A percentile compares a stretch with the other conserved stretches of the same genome.
Evolutionary conservation across 345 rosid species (phyloP).

Genomic region (Eucalyptus virginea): DNA sequence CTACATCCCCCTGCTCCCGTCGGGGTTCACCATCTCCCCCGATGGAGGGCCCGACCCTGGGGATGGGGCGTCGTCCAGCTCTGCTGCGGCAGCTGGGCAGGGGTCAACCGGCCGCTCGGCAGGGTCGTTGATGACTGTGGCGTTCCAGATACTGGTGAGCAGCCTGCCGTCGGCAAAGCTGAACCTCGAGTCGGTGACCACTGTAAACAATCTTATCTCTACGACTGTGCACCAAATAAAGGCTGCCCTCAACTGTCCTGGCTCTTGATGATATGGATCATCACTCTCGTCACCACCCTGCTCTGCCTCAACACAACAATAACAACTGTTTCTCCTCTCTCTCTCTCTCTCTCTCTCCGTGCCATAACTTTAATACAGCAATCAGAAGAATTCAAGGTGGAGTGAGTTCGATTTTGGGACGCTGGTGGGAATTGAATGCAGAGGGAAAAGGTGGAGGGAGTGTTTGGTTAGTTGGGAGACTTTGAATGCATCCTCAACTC

Average conservation of each 20-base stretch:
- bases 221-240: slow-evolving; percentile 91
- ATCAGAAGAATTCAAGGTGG: slow-evolving; percentile 1
- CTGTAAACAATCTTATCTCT: slow-evolving; percentile 80
- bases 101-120: background rate
- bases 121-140: slow-evolving; percentile 64
- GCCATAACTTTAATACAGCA: slow-evolving; percentile 23
- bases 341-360: background rate
- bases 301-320: background rate
- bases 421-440: background rate
- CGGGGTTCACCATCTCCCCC: slow-evolving; percentile 78
- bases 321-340: slow-evolving; percentile 5
- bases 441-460: background rate
- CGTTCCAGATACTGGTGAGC: slow-evolving; percentile 89
- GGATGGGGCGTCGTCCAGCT: slow-evolving; percentile 41
- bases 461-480: background rate
- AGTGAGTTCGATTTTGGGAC: background rate
- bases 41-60: slow-evolving; percentile 42
- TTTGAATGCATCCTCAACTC: background rate
- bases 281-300: background rate
- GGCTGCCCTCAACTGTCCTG: slow-evolving; percentile 73
- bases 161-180: slow-evolving; percentile 81
- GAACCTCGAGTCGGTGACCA: slow-evolving; percentile 88
- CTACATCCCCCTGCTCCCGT: slow-evolving; percentile 78
- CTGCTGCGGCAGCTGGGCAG: background rate
- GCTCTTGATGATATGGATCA: slow-evolving; percentile 24